These are phyloP conservation scores for Blastocystis sp. DNA, from an alignment of 352 stramenopile genomes.

Conservation along the genomic window DNA sequence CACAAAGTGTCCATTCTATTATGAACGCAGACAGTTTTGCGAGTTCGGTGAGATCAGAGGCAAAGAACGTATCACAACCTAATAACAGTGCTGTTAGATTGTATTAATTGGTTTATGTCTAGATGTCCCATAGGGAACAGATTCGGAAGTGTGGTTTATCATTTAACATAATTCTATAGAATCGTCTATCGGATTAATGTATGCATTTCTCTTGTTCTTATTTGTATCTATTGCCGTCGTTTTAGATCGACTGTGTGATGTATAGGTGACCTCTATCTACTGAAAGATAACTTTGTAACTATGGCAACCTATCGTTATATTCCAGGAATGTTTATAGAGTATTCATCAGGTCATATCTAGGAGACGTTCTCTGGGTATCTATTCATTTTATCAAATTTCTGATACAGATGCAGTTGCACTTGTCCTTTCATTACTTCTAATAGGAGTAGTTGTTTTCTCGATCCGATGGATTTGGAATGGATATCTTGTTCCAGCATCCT, in stretches of 20 bases:
- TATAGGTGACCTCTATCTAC: background rate
- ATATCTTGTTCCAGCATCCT: slow-evolving; percentile 8
- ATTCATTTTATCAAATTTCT: background rate
- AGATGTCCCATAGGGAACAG: too few species aligned
- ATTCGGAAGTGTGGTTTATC: too few species aligned
- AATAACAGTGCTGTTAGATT: too few species aligned
- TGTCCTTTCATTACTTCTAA: background rate
- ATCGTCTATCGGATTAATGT: background rate
- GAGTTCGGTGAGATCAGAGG: too few species aligned
- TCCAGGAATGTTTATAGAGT: background rate
- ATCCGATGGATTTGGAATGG: background rate
- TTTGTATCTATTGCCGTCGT: background rate
- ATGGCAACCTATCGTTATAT: background rate
- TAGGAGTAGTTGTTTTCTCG: background rate
- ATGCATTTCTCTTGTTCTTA: background rate
- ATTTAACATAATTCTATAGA: too few species aligned
- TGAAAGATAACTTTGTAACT: slow-evolving; percentile 2
- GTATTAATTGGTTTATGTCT: too few species aligned
- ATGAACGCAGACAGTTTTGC: too few species aligned
- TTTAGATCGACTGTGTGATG: background rate
- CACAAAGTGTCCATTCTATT: too few species aligned
- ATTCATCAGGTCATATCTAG: background rate
- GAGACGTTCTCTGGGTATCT: background rate
- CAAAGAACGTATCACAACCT: too few species aligned
- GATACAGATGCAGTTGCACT: background rate